Evolutionary conservation across 1,284 basidiomycete species (phyloP).

Genomic region (Ganoderma lucidum): DNA sequence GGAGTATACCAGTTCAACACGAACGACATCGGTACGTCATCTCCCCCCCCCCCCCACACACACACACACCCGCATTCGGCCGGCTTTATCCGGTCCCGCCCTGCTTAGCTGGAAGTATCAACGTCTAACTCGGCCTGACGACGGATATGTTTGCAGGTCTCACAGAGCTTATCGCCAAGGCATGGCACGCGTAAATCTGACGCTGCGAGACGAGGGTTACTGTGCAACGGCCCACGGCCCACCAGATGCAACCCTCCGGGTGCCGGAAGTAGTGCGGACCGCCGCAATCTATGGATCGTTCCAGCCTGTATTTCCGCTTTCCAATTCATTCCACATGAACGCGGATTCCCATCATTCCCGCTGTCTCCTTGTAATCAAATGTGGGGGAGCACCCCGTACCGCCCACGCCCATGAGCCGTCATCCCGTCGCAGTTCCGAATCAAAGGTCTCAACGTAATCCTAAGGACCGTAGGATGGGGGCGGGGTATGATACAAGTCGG

Average conservation of each 20-base stretch:
- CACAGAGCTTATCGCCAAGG: conserved; percentile 44
- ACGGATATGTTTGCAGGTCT: conserved; percentile 33
- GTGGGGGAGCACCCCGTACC: neutral
- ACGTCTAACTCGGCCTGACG: neutral
- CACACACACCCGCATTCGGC: conserved; percentile 16
- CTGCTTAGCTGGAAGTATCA: neutral
- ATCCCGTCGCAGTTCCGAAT: neutral
- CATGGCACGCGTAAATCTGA: conserved; percentile 39
- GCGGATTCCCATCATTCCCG: conserved; percentile 7
- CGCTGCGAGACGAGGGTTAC: neutral
- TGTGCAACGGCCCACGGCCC: neutral
- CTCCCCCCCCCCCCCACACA: conserved; percentile 20
- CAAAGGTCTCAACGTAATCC: neutral
- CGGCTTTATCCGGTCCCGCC: neutral
- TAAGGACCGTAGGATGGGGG: neutral
- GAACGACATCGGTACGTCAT: conserved; percentile 87
- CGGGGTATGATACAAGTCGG: conserved; percentile 14
- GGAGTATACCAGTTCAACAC: conserved; percentile 99
- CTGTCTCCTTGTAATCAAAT: neutral
- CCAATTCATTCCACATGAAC: conserved; percentile 21
- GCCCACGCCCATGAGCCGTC: too few species aligned
- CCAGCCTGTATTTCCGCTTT: conserved; percentile 24
- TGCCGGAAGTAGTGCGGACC: conserved; percentile 10
- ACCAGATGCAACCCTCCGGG: neutral
- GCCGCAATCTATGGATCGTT: conserved; percentile 14